These are phyloP conservation scores for Gossypium arboreum DNA, from an alignment of 345 rosid species.

Conservation along the genomic window DNA sequence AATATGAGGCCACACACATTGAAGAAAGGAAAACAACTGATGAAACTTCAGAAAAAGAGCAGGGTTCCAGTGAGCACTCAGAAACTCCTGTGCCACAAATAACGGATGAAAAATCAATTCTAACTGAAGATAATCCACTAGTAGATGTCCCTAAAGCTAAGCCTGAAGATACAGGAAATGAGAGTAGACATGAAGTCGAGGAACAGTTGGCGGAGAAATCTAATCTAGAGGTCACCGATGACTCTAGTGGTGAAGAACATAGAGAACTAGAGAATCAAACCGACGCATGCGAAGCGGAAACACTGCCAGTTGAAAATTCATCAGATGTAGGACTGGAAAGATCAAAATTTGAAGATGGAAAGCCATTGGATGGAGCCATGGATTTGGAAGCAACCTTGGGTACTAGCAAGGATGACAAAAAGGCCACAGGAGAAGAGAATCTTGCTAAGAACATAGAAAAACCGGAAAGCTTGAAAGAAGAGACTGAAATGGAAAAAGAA, in stretches of 20 bases:
- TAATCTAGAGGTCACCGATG: slow-evolving; percentile 10
- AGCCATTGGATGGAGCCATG: slow-evolving; percentile 17
- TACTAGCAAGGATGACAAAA: slow-evolving; percentile 2
- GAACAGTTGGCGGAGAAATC: slow-evolving; percentile 14
- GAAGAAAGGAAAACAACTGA: slow-evolving; percentile 21
- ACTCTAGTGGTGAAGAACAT: slow-evolving; percentile 13
- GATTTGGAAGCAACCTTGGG: slow-evolving; percentile 1
- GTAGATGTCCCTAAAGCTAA: slow-evolving; percentile 17
- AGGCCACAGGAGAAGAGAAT: slow-evolving; percentile 18
- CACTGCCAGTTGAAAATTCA: neutral
- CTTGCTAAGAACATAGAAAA: slow-evolving; percentile 7
- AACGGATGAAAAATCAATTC: neutral
- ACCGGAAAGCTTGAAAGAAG: slow-evolving; percentile 21
- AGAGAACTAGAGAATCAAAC: neutral
- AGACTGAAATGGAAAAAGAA: slow-evolving; percentile 12
- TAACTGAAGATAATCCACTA: slow-evolving; percentile 10
- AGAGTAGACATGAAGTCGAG: slow-evolving; percentile 7
- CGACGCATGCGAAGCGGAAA: neutral
- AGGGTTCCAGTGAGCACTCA: slow-evolving; percentile 8
- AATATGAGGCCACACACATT: slow-evolving; percentile 7
- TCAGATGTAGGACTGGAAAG: neutral
- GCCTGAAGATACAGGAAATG: slow-evolving; percentile 8
- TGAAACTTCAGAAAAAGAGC: slow-evolving; percentile 5
- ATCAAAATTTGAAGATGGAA: slow-evolving; percentile 14
- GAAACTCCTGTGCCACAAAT: slow-evolving; percentile 12